Evolutionary conservation across 345 rosid genomes (phyloP).

Genomic region (Linum usitatissimum): DNA sequence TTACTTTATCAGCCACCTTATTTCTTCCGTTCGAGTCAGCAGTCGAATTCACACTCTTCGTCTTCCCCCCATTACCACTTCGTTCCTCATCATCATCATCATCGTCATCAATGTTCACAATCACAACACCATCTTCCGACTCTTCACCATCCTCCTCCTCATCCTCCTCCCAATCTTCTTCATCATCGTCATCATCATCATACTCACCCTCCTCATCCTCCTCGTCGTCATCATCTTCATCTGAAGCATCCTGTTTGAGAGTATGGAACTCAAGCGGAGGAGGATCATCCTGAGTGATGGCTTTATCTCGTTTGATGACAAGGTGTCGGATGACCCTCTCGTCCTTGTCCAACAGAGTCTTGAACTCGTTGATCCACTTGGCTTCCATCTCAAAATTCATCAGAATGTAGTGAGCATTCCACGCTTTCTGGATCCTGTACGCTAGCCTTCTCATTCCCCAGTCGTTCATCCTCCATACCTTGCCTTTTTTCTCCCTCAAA

Average conservation of each 20-base stretch:
- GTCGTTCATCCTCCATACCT: constrained; percentile 72
- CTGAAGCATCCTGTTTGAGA: constrained; percentile 37
- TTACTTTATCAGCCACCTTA: neutral
- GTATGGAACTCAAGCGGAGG: constrained; percentile 82
- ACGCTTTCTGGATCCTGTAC: constrained; percentile 79
- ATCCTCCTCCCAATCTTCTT: constrained; percentile 8
- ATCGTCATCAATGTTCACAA: constrained; percentile 13
- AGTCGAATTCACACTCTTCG: constrained; percentile 11
- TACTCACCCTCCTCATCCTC: constrained; percentile 14
- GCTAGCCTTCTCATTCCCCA: constrained; percentile 92
- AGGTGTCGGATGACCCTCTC: constrained; percentile 86
- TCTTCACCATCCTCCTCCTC: constrained; percentile 13
- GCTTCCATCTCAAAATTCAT: constrained; percentile 96
- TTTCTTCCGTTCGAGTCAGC: neutral
- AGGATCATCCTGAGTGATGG: constrained; percentile 60
- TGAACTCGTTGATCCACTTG: constrained; percentile 67
- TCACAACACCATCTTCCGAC: constrained; percentile 3
- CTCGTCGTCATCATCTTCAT: constrained; percentile 33
- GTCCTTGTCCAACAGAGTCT: constrained; percentile 63
- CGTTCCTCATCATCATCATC: neutral
- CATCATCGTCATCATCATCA: constrained; percentile 22
- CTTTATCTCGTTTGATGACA: constrained; percentile 72
- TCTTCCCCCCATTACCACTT: constrained; percentile 13
- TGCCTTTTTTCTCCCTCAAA: constrained; percentile 74
- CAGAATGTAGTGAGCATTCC: constrained; percentile 65